Conservation (phyloP, 768 basidiomycete genomes). For the Phanerochaete carnosa region DNA sequence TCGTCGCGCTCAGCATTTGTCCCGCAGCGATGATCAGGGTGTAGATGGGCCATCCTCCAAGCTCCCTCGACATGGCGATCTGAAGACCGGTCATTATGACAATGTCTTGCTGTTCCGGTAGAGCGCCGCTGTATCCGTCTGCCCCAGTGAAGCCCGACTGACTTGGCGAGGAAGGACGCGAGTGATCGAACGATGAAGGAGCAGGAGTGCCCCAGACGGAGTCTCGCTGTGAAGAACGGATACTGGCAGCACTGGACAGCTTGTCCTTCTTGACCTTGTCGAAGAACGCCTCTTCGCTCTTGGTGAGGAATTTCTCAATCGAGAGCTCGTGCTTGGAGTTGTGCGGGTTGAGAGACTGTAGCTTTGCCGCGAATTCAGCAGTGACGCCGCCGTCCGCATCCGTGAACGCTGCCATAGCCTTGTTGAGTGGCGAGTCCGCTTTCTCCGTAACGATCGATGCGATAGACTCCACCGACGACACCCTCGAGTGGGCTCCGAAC, state of each 20-base stretch:
- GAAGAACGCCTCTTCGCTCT: slow-evolving; percentile 94
- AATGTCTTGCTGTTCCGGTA: slow-evolving; percentile 39
- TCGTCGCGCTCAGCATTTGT: slow-evolving; percentile 89
- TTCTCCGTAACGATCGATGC: slow-evolving; percentile 91
- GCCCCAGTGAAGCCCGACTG: slow-evolving; percentile 45
- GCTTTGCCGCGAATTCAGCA: slow-evolving; percentile 81
- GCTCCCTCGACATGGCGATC: slow-evolving; percentile 75
- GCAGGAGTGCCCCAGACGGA: slow-evolving; percentile 78
- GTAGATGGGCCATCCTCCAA: slow-evolving; percentile 89
- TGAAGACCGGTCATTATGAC: slow-evolving; percentile 83
- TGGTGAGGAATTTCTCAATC: slow-evolving; percentile 86
- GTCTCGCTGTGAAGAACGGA: slow-evolving; percentile 74
- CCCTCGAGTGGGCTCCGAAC: slow-evolving; percentile 78
- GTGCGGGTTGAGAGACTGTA: slow-evolving; percentile 73
- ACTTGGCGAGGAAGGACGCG: slow-evolving; percentile 66
- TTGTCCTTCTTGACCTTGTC: slow-evolving; percentile 87
- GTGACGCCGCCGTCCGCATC: slow-evolving; percentile 92
- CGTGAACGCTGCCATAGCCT: slow-evolving; percentile 93
- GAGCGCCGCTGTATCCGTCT: slow-evolving; percentile 45
- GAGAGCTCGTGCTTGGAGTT: slow-evolving; percentile 91
- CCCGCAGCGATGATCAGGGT: slow-evolving; percentile 85
- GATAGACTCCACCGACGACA: slow-evolving; percentile 87
- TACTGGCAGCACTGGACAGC: slow-evolving; percentile 76
- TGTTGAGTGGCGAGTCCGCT: slow-evolving; percentile 86
- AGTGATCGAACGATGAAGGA: slow-evolving; percentile 52